Evolutionary conservation across 2,329 filamentous ascomycete genomes (phyloP), one percentile per base, ranked within the genome.

Genomic region (Talaromyces sp.): DNA sequence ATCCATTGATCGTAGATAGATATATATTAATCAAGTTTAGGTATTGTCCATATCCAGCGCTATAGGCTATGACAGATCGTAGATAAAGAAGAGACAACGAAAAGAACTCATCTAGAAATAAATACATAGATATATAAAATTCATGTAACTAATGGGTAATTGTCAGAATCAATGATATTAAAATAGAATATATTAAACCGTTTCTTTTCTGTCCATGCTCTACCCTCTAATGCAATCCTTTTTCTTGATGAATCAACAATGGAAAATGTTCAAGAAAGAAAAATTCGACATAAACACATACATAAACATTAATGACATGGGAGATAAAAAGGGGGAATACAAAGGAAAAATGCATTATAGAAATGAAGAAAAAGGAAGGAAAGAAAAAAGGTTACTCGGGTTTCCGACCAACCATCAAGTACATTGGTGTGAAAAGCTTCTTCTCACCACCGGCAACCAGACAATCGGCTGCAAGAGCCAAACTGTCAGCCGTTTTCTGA

Each of bases 361-460:
- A 56, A 54, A 43, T 19, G n/a, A 43, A 52, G 19, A 48, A 33
- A 28, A 48, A 6, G 52, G 9, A 40, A 21, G 22, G 46, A 11
- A 7, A 17, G 13, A 19, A 46, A 19, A 28, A 17, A 22, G 28
- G 33, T 17, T 72, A 74, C 69, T 75, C 69, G 41, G 93, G 91
- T 82, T 97, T 97, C 77, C 89, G 86, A 61, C 85, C 93, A 60
- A 97, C 84, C 90, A 97, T 97, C 70, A 97, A 80, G 78, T 96
- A 97, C 93, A 97, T 97, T 58, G 93, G 93, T 1, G 93, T 97
- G 78, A 97, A 97, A n/a, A 97, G 83, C 74, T 96, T 89, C 78
- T 92, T 82, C 73, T 85, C 84, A 36, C 86, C 93, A 75, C 93
- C 93, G 50, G 89, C 90, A 21, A 96, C 92, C 53, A 97, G 80